Evolutionary conservation across 257 asterid species (phyloP).

Genomic region (Scutellaria minor): DNA sequence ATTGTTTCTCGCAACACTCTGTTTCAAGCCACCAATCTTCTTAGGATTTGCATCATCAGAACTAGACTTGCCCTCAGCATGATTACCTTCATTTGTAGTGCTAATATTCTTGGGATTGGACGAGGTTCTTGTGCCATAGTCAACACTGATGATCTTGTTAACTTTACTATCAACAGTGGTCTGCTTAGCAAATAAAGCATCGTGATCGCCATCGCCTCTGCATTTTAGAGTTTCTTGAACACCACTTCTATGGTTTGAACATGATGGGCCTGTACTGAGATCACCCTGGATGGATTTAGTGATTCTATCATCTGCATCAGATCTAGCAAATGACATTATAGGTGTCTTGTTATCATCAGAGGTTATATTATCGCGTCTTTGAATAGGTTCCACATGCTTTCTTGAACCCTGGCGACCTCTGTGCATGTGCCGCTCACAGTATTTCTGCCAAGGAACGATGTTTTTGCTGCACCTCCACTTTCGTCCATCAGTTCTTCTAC

Average conservation of each 20-base stretch:
- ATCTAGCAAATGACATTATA: constrained; percentile 17
- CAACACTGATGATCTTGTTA: constrained; percentile 24
- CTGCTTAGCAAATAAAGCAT: constrained; percentile 15
- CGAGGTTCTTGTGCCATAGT: constrained; percentile 10
- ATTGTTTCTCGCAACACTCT: constrained; percentile 25
- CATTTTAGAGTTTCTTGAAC: constrained; percentile 25
- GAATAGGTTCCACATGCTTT: constrained; percentile 73
- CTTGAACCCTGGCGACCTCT: constrained; percentile 79
- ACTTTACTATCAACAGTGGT: constrained; percentile 28
- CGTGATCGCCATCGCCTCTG: not conserved
- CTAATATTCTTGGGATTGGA: constrained; percentile 16
- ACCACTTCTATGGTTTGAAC: constrained; percentile 20
- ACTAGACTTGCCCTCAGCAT: constrained; percentile 24
- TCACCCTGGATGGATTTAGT: constrained; percentile 28
- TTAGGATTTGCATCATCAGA: constrained; percentile 21
- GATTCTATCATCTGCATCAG: constrained; percentile 30
- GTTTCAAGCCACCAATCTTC: constrained; percentile 32
- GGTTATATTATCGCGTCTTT: constrained; percentile 20
- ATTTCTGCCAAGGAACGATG: constrained; percentile 56
- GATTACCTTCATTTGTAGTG: constrained; percentile 13
- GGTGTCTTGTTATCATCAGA: constrained; percentile 15
- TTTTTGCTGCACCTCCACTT: constrained; percentile 77
- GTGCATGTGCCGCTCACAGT: constrained; percentile 73
- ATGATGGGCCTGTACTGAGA: constrained; percentile 23
- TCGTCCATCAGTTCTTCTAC: constrained; percentile 79